Conservation (phyloP, 495 filamentous ascomycete genomes). For the Pseudoneurospora amorphoporcata region DNA sequence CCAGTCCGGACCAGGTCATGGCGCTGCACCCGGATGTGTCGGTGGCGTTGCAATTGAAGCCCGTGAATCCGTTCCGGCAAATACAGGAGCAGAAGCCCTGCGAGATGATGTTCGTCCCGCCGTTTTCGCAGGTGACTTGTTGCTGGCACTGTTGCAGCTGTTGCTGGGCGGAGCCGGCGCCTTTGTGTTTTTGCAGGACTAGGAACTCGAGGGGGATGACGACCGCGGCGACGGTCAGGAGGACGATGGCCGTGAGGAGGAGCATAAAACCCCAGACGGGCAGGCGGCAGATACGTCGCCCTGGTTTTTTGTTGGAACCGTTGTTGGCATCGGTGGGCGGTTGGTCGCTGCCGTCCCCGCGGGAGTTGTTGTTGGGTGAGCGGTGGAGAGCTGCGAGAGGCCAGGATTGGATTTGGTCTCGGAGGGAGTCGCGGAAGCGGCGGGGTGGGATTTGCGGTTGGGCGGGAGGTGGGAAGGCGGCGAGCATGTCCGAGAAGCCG, state of each 20-base stretch:
- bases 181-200: conserved; percentile 45
- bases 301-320: conserved; percentile 9
- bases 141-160: conserved; percentile 41
- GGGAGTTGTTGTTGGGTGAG: conserved; percentile 17
- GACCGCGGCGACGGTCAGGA: conserved; percentile 76
- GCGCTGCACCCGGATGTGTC: conserved; percentile 63
- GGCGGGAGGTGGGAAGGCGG: conserved; percentile 80
- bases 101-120: conserved; percentile 62
- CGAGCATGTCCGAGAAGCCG: conserved; percentile 76
- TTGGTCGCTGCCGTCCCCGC: conserved; percentile 15
- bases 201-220: conserved; percentile 80
- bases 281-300: conserved; percentile 60
- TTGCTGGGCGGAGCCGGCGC: conserved; percentile 17
- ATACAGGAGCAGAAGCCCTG: conserved; percentile 68
- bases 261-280: conserved; percentile 70
- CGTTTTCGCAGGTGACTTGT: conserved; percentile 58
- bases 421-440: conserved; percentile 30
- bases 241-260: conserved; percentile 53
- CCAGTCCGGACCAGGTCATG: conserved; percentile 35
- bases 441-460: conserved; percentile 42
- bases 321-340: conserved; percentile 9
- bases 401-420: conserved; percentile 29
- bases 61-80: conserved; percentile 78
- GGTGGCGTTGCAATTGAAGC: conserved; percentile 54
- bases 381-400: conserved; percentile 27